phyloP scores from a whole-genome alignment of 257 asterid genomes.

The Penstemon barbatus region DNA sequence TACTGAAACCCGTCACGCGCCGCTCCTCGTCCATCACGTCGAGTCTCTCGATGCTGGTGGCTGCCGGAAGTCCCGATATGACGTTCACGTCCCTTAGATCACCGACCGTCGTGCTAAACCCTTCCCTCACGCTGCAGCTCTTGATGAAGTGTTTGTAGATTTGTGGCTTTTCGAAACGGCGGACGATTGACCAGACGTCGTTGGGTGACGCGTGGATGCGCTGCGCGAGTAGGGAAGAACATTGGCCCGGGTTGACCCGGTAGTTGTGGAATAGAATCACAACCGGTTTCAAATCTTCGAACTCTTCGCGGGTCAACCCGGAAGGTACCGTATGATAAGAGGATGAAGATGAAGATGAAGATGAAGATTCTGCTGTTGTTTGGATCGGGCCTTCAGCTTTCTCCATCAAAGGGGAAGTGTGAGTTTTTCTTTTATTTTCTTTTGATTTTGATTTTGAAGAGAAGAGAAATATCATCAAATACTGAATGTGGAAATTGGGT shows the following conservation, averaged over 20 bases:
- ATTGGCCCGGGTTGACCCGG: slow-evolving; percentile 62
- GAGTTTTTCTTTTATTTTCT: neutral
- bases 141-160: slow-evolving; percentile 93
- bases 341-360: neutral
- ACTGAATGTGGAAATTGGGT: neutral
- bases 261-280: slow-evolving; percentile 65
- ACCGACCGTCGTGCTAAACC: slow-evolving; percentile 47
- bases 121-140: slow-evolving; percentile 64
- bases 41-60: slow-evolving; percentile 81
- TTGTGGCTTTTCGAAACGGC: slow-evolving; percentile 79
- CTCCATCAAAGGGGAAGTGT: neutral
- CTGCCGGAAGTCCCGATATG: slow-evolving; percentile 90
- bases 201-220: slow-evolving; percentile 69
- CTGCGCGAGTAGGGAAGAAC: slow-evolving; percentile 78
- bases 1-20: slow-evolving; percentile 81
- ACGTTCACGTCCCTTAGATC: slow-evolving; percentile 73
- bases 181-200: slow-evolving; percentile 69
- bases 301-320: slow-evolving; percentile 59
- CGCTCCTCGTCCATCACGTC: slow-evolving; percentile 74
- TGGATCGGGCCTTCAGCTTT: neutral
- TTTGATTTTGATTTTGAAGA: too few relatives aligned
- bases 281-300: slow-evolving; percentile 54
- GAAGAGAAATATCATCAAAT: too few relatives aligned
- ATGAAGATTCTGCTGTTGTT: neutral
- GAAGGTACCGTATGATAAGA: slow-evolving; percentile 30